Percentiles rank a stretch among this genome's conserved stretches.
These are phyloP conservation scores for Microbotryomycetes sp. DNA, from an alignment of 1,284 basidiomycete genomes.

Conservation along the genomic window DNA sequence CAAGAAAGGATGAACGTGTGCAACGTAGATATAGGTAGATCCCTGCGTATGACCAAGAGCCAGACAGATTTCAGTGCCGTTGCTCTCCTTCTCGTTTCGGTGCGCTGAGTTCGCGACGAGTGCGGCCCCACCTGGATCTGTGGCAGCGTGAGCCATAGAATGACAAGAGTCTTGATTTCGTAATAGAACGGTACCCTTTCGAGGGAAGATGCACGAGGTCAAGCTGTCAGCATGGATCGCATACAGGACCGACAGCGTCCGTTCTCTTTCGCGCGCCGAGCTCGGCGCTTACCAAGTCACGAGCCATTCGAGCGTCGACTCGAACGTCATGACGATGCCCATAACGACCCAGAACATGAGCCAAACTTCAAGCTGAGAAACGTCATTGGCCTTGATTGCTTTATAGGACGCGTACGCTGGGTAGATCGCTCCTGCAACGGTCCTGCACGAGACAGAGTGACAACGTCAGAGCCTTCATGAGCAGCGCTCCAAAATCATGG, in stretches of 20 bases:
- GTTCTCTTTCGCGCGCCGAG: not conserved
- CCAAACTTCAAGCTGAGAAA: constrained; percentile 62
- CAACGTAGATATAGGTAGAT: constrained; percentile 67
- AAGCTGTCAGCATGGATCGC: not conserved
- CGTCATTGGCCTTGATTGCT: constrained; percentile 66
- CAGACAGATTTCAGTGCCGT: not conserved
- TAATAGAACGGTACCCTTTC: constrained; percentile 81
- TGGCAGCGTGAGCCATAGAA: constrained; percentile 82
- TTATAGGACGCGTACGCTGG: constrained; percentile 82
- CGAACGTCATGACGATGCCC: constrained; percentile 63
- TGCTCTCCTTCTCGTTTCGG: not conserved
- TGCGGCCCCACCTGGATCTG: constrained; percentile 52
- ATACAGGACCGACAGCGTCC: not conserved
- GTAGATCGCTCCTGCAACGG: constrained; percentile 47
- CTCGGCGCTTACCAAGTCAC: constrained; percentile 57
- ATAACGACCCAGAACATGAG: constrained; percentile 85
- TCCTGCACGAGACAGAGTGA: constrained; percentile 4
- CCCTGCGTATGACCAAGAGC: constrained; percentile 45
- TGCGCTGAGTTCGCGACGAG: not conserved
- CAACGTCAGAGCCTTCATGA: too few species aligned
- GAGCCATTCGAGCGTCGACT: constrained; percentile 73
- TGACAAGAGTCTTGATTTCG: constrained; percentile 69
- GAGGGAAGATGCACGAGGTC: not conserved
- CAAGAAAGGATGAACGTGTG: constrained; percentile 71
- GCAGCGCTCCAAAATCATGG: too few species aligned